These are phyloP conservation scores for Aspergillus quadrilineatus DNA, from an alignment of 2,329 filamentous ascomycete genomes.

Conservation along the genomic window DNA sequence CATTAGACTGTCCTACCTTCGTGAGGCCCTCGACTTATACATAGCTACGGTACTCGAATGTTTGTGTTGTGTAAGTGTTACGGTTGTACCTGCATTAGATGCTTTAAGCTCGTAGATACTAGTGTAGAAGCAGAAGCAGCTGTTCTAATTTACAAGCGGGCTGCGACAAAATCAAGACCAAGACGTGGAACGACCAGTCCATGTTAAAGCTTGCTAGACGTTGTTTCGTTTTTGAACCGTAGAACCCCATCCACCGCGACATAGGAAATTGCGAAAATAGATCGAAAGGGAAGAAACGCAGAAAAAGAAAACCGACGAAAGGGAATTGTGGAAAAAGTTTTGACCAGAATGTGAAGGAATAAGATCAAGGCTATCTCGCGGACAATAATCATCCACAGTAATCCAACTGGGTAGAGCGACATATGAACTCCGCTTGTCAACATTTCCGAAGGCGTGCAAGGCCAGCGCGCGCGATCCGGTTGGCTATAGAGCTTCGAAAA, in stretches of 20 bases:
- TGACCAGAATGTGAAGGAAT: slow-evolving; percentile 18
- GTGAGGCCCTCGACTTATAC: background rate
- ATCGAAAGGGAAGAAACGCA: slow-evolving; percentile 25
- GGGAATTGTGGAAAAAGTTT: slow-evolving; percentile 10
- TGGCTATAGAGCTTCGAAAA: slow-evolving; percentile 14
- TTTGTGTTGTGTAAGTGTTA: background rate
- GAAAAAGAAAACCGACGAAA: slow-evolving; percentile 12
- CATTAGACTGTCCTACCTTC: background rate
- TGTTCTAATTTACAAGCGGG: slow-evolving; percentile 22
- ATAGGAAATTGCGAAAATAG: slow-evolving; percentile 30
- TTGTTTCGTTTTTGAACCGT: slow-evolving; percentile 14
- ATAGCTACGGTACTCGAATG: background rate
- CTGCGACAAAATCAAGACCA: slow-evolving; percentile 6
- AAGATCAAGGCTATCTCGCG: slow-evolving; percentile 14
- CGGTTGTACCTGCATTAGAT: slow-evolving; percentile 6
- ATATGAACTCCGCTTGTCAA: slow-evolving; percentile 10
- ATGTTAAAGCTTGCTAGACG: slow-evolving; percentile 7
- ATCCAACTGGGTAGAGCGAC: slow-evolving; percentile 11
- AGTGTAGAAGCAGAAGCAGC: background rate
- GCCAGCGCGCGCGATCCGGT: slow-evolving; percentile 23
- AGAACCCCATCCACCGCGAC: slow-evolving; percentile 17
- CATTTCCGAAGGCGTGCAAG: slow-evolving; percentile 21
- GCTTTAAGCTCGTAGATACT: slow-evolving; percentile 1
- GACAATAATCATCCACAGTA: slow-evolving; percentile 15
- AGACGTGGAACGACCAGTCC: slow-evolving; percentile 7